Conservation (phyloP, 495 filamentous ascomycete genomes). For the Aspergillus avenaceus region DNA sequence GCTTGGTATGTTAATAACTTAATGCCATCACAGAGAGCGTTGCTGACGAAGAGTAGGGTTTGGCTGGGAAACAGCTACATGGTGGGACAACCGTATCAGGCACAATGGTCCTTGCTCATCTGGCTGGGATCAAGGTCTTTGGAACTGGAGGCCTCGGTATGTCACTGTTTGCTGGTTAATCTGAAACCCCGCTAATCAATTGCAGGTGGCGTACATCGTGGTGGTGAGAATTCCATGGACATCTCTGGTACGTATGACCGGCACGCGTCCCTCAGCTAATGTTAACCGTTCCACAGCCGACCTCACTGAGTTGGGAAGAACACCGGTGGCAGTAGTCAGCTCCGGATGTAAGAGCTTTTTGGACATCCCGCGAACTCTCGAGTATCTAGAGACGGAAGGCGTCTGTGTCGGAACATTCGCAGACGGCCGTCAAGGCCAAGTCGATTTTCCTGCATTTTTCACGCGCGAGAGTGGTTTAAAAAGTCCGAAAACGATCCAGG, state of each 20-base stretch:
- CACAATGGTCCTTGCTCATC: constrained; percentile 83
- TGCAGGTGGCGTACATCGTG: constrained; percentile 88
- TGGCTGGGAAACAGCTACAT: constrained; percentile 61
- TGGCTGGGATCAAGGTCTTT: constrained; percentile 90
- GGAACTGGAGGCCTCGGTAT: constrained; percentile 66
- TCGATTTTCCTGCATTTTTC: constrained; percentile 91
- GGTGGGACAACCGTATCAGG: constrained; percentile 91
- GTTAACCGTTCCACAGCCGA: constrained; percentile 53
- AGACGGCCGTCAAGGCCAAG: constrained; percentile 60
- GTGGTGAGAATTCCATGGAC: constrained; percentile 81
- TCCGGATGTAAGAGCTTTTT: constrained; percentile 95
- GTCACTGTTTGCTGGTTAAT: background rate
- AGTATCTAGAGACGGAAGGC: constrained; percentile 93
- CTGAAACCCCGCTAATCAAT: constrained; percentile 29
- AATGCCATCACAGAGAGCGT: background rate
- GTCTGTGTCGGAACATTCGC: constrained; percentile 84
- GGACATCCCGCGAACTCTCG: constrained; percentile 84
- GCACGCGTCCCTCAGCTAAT: background rate
- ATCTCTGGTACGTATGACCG: constrained; percentile 53
- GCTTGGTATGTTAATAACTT: constrained; percentile 55
- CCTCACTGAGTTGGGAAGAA: constrained; percentile 90
- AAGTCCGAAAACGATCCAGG: constrained; percentile 68
- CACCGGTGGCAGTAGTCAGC: constrained; percentile 80
- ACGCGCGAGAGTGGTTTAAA: constrained; percentile 75
- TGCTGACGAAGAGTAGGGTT: constrained; percentile 41